Conservation (phyloP, 768 basidiomycete genomes). For the Naganishia vishniacii region DNA sequence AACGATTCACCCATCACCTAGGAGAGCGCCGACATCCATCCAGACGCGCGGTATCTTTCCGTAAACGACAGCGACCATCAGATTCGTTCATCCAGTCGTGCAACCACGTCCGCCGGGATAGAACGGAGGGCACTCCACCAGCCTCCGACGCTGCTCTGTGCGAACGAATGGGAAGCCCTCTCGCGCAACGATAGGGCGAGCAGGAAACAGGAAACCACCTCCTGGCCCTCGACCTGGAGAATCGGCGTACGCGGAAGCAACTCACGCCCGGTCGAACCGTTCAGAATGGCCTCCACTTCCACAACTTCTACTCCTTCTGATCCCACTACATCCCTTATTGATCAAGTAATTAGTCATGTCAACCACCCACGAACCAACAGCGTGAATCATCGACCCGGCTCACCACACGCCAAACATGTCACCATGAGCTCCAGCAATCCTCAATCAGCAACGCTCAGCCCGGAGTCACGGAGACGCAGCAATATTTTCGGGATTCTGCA, state of each 20-base stretch:
- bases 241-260: slow-evolving; percentile 4
- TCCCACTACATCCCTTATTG: not conserved
- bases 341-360: no score
- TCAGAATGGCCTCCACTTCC: slow-evolving; percentile 4
- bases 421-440: not conserved
- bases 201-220: slow-evolving; percentile 5
- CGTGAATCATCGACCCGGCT: not conserved
- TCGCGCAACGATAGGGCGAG: no score
- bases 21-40: no score
- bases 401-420: not conserved
- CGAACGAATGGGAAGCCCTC: no score
- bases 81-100: no score
- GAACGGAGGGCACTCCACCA: no score
- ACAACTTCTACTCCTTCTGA: slow-evolving; percentile 1
- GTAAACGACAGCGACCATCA: no score
- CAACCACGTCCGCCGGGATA: no score
- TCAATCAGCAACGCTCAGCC: slow-evolving; percentile 8
- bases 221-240: slow-evolving; percentile 1
- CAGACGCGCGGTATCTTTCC: no score
- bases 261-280: not conserved
- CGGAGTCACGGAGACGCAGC: slow-evolving; percentile 13
- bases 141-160: no score
- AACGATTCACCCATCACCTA: no score
- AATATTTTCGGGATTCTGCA: slow-evolving; percentile 18
- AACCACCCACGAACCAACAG: no score